Conservation (phyloP, 352 stramenopile species). For the Globisporangium perplexum region DNA sequence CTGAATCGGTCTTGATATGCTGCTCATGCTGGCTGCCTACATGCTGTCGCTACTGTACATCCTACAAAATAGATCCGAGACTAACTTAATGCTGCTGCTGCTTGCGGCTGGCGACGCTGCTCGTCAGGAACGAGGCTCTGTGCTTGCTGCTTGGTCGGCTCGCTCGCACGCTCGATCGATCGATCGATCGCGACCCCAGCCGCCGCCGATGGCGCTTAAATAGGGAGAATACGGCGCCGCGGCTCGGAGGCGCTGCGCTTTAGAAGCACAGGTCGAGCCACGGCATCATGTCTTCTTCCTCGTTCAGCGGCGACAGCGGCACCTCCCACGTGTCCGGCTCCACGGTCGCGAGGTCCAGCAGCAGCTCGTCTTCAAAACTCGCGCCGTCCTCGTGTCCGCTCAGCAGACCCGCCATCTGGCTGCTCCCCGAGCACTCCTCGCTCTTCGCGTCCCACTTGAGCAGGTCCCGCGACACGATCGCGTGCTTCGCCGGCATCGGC, state of each 20-base stretch:
- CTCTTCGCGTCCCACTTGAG: constrained; percentile 52
- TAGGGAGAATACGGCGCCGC: constrained; percentile 19
- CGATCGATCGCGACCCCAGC: no score
- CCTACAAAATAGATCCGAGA: constrained; percentile 8
- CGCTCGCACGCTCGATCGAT: no score
- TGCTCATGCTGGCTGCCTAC: constrained; percentile 5
- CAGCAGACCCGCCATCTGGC: constrained; percentile 14
- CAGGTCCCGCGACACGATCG: constrained; percentile 61
- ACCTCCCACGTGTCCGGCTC: constrained; percentile 75
- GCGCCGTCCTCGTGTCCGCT: constrained; percentile 27
- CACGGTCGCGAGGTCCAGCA: constrained; percentile 68
- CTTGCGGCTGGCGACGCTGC: background rate
- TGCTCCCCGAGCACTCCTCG: constrained; percentile 18
- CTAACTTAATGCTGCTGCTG: constrained; percentile 7
- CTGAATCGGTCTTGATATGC: background rate
- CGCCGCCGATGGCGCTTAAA: no score
- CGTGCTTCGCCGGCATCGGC: constrained; percentile 34
- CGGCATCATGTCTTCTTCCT: constrained; percentile 79
- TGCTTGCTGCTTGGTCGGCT: background rate
- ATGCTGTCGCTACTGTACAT: constrained; percentile 15
- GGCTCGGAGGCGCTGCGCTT: constrained; percentile 12
- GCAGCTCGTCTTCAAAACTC: constrained; percentile 60
- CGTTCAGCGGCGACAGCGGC: constrained; percentile 75
- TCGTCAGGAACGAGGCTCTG: no score
- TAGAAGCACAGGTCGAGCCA: constrained; percentile 84